Conservation (phyloP, 768 basidiomycete genomes). For the Fomitopsis serialis region DNA sequence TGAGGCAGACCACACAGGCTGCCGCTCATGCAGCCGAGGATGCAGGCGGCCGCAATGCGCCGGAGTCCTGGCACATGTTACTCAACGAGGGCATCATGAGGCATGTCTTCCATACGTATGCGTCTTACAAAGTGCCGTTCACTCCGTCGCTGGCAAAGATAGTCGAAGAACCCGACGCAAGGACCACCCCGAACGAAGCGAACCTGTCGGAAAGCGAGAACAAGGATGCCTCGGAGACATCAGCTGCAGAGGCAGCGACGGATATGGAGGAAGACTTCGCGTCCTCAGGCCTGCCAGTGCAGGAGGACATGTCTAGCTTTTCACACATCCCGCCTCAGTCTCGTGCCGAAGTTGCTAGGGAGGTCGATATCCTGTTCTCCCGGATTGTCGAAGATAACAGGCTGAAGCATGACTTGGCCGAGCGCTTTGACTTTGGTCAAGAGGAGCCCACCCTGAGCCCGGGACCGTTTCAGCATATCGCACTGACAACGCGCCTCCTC, state of each 20-base stretch:
- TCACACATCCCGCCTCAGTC: slow-evolving; percentile 69
- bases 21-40: slow-evolving; percentile 14
- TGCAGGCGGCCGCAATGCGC: slow-evolving; percentile 19
- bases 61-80: slow-evolving; percentile 24
- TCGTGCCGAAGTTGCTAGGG: slow-evolving; percentile 62
- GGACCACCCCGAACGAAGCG: not conserved
- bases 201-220: slow-evolving; percentile 2
- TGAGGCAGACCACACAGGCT: slow-evolving; percentile 31
- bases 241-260: not conserved
- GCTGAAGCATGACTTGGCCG: not conserved
- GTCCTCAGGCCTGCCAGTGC: not conserved
- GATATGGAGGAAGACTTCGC: not conserved
- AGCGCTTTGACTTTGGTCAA: not conserved
- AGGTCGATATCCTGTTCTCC: slow-evolving; percentile 61
- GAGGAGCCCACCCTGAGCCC: slow-evolving; percentile 4
- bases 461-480: slow-evolving; percentile 47
- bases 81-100: slow-evolving; percentile 69
- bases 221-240: not conserved
- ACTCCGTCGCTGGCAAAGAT: slow-evolving; percentile 43
- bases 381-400: slow-evolving; percentile 45
- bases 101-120: slow-evolving; percentile 85
- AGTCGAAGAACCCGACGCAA: slow-evolving; percentile 21
- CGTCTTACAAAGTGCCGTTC: slow-evolving; percentile 72
- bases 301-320: slow-evolving; percentile 10
- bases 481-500: slow-evolving; percentile 55